These are phyloP conservation scores for Trametes punicea DNA, from an alignment of 768 basidiomycete species.

Conservation along the genomic window DNA sequence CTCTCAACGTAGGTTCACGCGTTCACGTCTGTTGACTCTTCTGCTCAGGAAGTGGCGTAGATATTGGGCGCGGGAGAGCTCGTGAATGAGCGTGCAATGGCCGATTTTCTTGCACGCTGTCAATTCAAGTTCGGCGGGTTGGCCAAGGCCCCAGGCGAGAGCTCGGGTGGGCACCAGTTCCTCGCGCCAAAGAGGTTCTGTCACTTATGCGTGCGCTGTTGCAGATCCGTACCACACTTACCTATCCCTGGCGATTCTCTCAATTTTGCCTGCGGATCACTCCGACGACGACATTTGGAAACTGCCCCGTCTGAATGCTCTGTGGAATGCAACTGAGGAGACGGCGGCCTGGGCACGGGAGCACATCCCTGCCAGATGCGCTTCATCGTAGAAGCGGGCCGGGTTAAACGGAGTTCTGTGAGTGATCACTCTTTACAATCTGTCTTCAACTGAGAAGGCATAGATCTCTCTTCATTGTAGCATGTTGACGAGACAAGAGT, in stretches of 20 bases:
- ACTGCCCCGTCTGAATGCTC: slow-evolving; percentile 59
- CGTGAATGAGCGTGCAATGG: slow-evolving; percentile 55
- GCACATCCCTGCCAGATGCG: slow-evolving; percentile 42
- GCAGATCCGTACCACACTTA: slow-evolving; percentile 96
- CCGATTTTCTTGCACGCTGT: slow-evolving; percentile 64
- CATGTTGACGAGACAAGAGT: too few species aligned
- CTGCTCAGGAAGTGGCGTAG: slow-evolving; percentile 39
- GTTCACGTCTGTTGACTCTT: not conserved
- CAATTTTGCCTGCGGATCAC: slow-evolving; percentile 48
- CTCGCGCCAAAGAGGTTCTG: not conserved
- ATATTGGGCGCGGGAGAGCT: slow-evolving; percentile 61
- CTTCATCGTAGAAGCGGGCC: not conserved
- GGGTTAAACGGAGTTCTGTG: not conserved
- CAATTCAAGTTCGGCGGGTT: slow-evolving; percentile 92
- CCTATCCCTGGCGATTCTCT: slow-evolving; percentile 76
- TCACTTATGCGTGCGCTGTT: not conserved
- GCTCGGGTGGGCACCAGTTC: slow-evolving; percentile 54
- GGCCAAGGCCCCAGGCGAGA: slow-evolving; percentile 75
- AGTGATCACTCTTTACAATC: not conserved
- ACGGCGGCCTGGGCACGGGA: slow-evolving; percentile 67
- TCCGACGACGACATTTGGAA: slow-evolving; percentile 43
- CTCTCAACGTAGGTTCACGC: slow-evolving; percentile 55
- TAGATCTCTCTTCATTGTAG: too few species aligned
- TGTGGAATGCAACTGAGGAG: slow-evolving; percentile 65
- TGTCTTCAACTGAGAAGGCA: too few species aligned